Percentiles rank a stretch among this genome's conserved stretches.
These are phyloP conservation scores for Plectosphaerella cucumerina DNA, from an alignment of 2,329 filamentous ascomycete species.

Conservation along the genomic window DNA sequence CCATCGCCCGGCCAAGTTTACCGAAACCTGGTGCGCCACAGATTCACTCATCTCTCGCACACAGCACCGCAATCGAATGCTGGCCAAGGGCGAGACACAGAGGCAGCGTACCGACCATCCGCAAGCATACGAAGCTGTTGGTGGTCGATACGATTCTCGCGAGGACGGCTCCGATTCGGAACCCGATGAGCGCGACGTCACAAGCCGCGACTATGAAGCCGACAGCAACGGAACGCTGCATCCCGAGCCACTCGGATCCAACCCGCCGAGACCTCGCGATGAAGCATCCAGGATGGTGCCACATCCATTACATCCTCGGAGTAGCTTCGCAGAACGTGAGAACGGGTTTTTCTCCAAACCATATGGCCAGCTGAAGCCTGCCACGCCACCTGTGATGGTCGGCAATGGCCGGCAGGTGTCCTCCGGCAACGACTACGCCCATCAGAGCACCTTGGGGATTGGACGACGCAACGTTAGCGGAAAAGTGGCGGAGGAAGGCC, in stretches of 20 bases:
- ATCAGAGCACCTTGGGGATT: constrained; percentile 24
- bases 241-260: constrained; percentile 50
- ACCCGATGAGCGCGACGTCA: constrained; percentile 26
- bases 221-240: constrained; percentile 21
- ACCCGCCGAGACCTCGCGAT: constrained; percentile 40
- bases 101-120: constrained; percentile 17
- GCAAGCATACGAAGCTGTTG: constrained; percentile 41
- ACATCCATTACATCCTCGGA: constrained; percentile 19
- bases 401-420: constrained; percentile 50
- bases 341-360: constrained; percentile 47
- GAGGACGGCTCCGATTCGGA: constrained; percentile 35
- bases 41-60: constrained; percentile 52
- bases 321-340: constrained; percentile 47
- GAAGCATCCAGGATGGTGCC: constrained; percentile 11
- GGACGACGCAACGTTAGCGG: constrained; percentile 64
- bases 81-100: constrained; percentile 22
- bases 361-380: constrained; percentile 54
- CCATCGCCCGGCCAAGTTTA: constrained; percentile 41
- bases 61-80: constrained; percentile 44
- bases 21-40: constrained; percentile 50
- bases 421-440: constrained; percentile 53
- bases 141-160: constrained; percentile 37
- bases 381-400: constrained; percentile 50
- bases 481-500: constrained; percentile 68
- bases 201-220: constrained; percentile 18